These are phyloP conservation scores for Anthostomella pinea DNA, from an alignment of 2,329 filamentous ascomycete genomes.

Conservation along the genomic window DNA sequence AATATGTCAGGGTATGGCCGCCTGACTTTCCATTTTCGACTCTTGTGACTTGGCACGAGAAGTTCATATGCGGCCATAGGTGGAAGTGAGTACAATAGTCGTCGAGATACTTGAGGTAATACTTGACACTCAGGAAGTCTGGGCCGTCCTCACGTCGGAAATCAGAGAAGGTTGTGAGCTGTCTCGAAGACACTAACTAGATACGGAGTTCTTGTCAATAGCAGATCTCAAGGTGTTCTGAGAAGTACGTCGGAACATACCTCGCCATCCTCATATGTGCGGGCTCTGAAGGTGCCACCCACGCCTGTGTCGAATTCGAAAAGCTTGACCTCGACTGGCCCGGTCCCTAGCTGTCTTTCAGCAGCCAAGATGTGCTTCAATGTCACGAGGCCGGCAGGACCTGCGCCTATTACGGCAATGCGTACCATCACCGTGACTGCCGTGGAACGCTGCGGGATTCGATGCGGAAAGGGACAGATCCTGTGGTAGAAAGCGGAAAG, in stretches of 20 bases:
- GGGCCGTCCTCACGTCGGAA: constrained; percentile 38
- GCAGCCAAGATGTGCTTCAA: constrained; percentile 37
- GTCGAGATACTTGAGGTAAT: constrained; percentile 43
- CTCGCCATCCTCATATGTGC: constrained; percentile 44
- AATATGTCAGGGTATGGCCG: constrained; percentile 22
- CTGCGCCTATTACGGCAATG: constrained; percentile 38
- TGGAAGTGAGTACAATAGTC: constrained; percentile 38
- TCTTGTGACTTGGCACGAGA: constrained; percentile 30
- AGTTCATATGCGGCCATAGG: constrained; percentile 37
- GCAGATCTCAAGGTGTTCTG: not conserved
- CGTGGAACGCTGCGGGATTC: constrained; percentile 9
- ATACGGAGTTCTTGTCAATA: constrained; percentile 1
- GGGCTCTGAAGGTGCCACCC: constrained; percentile 42
- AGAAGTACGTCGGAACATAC: constrained; percentile 11
- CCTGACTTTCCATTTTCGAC: constrained; percentile 20
- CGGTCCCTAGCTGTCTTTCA: constrained; percentile 27
- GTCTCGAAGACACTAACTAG: constrained; percentile 41
- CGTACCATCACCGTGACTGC: constrained; percentile 13
- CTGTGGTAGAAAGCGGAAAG: no score
- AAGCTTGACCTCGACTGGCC: constrained; percentile 38
- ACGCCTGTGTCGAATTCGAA: constrained; percentile 40
- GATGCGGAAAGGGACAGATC: no score
- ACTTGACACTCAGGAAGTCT: constrained; percentile 41
- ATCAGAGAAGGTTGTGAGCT: constrained; percentile 45
- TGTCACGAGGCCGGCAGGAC: constrained; percentile 37